phyloP scores from a whole-genome alignment of 2,329 filamentous ascomycete genomes.

The Ophiobolus disseminans region DNA sequence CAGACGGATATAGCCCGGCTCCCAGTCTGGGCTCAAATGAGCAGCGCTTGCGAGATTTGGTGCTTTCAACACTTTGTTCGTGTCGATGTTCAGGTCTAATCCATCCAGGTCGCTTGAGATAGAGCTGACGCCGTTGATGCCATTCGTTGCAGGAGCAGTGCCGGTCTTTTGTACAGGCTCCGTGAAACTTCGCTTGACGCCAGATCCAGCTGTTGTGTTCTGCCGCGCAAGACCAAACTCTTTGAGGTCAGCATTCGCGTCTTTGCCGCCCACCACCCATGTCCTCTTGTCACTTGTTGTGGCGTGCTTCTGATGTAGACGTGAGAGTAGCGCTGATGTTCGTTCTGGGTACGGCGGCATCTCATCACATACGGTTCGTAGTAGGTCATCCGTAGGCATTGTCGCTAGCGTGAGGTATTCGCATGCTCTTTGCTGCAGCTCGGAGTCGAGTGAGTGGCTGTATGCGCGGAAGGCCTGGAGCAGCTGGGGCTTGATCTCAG shows the following conservation, averaged over 20 bases:
- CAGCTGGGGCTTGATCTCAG: slow-evolving; percentile 96
- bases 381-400: slow-evolving; percentile 85
- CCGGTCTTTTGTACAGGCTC: slow-evolving; percentile 46
- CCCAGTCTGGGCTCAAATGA: slow-evolving; percentile 94
- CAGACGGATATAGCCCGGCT: slow-evolving; percentile 84
- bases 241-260: slow-evolving; percentile 81
- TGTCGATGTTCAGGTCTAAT: slow-evolving; percentile 74
- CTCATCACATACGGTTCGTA: slow-evolving; percentile 94
- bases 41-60: slow-evolving; percentile 91
- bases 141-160: slow-evolving; percentile 39
- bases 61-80: slow-evolving; percentile 64
- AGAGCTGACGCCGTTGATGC: slow-evolving; percentile 60
- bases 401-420: slow-evolving; percentile 90
- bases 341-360: slow-evolving; percentile 98
- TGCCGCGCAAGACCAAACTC: slow-evolving; percentile 79
- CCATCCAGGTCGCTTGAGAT: slow-evolving; percentile 71
- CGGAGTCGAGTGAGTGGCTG: slow-evolving; percentile 92
- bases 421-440: slow-evolving; percentile 94
- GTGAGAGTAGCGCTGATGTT: slow-evolving; percentile 87
- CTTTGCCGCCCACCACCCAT: slow-evolving; percentile 97
- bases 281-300: slow-evolving; percentile 94
- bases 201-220: slow-evolving; percentile 69
- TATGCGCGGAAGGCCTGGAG: slow-evolving; percentile 89
- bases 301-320: slow-evolving; percentile 92
- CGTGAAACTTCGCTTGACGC: slow-evolving; percentile 86